Percentiles rank a stretch among this genome's conserved stretches.
Evolutionary conservation across 768 basidiomycete species (phyloP).

Genomic region (Hemileccinum rubropunctum): DNA sequence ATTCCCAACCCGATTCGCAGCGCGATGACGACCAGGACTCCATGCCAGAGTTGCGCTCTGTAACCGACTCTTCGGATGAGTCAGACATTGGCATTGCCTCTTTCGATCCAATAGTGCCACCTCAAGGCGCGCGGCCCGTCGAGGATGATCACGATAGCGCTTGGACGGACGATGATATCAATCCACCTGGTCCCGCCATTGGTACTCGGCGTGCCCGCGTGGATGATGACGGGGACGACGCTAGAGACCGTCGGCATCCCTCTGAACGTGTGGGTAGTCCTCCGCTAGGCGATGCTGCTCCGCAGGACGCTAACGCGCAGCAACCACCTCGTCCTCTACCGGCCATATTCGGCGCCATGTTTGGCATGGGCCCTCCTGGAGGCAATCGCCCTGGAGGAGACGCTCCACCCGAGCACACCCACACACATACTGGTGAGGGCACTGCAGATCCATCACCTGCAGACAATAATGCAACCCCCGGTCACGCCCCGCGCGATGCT

Average conservation of each 20-base stretch:
- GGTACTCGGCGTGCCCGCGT: constrained; percentile 52
- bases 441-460: constrained; percentile 13
- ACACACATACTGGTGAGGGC: constrained; percentile 28
- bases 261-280: constrained; percentile 49
- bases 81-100: constrained; percentile 31
- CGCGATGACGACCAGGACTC: constrained; percentile 35
- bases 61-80: constrained; percentile 38
- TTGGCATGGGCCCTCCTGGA: constrained; percentile 18
- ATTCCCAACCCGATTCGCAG: constrained; percentile 1
- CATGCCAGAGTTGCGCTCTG: constrained; percentile 42
- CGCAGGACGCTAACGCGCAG: constrained; percentile 22
- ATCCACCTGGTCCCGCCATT: constrained; percentile 32
- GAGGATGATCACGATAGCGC: constrained; percentile 30
- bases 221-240: constrained; percentile 60
- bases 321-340: constrained; percentile 16
- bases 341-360: constrained; percentile 26
- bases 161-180: constrained; percentile 31
- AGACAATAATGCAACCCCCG: constrained; percentile 23
- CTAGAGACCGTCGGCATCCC: constrained; percentile 62
- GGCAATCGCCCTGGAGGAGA: constrained; percentile 13
- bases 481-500: constrained; percentile 18
- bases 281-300: constrained; percentile 18
- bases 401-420: constrained; percentile 20
- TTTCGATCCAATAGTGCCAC: constrained; percentile 29
- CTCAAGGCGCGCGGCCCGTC: constrained; percentile 17